Evolutionary conservation across 1,139 yeast genomes (phyloP), one percentile per base, ranked within the genome.

Genomic region (Scheffersomyces illinoinensis): DNA sequence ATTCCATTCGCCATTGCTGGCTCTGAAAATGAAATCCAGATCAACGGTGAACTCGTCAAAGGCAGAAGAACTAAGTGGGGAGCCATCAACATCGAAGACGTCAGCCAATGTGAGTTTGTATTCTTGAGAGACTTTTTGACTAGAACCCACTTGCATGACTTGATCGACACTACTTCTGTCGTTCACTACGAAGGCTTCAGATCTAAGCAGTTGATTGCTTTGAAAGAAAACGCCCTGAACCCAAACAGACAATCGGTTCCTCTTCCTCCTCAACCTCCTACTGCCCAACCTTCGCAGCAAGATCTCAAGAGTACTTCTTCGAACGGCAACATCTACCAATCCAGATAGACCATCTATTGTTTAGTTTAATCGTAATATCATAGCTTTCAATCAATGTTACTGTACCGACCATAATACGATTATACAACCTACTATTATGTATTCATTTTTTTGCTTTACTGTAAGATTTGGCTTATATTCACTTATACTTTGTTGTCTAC

Each of bases 1-100:
- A 85, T 93, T 66, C 99, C 99, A 43, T 95, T 95, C 79, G 98
- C 99, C 1, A 86, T 95, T 54, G 93, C 93, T 58, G 99, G 98
- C 52, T 89, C 97, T n/a, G 97, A 93, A 71, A 84, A 82, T 61
- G 90, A 89, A 66, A 85, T 91, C 62, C 84, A 88, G 59, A 78
- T 87, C 59, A 85, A 87, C 66, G 98, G 97, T 54, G 91, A 89
- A 69, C 77, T 84, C 43, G 91, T 92, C 51, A 89, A 96, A 69
- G 98, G 97, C 54, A 88, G 99, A 79, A 88, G 90, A 76, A 92
- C 96, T 59, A 87, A 90, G 72, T 95, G 98, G 97, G 98, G 98
- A 53, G 83, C 88, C 26, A 88, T 92, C 65, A 90, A 93, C 74
- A 91, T 95, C 60, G 98, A 93, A 76, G 97, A 95, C 76, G 93